These are phyloP conservation scores for Rhamnella rubrinervis DNA, from an alignment of 331 rosid genomes.

Conservation along the genomic window DNA sequence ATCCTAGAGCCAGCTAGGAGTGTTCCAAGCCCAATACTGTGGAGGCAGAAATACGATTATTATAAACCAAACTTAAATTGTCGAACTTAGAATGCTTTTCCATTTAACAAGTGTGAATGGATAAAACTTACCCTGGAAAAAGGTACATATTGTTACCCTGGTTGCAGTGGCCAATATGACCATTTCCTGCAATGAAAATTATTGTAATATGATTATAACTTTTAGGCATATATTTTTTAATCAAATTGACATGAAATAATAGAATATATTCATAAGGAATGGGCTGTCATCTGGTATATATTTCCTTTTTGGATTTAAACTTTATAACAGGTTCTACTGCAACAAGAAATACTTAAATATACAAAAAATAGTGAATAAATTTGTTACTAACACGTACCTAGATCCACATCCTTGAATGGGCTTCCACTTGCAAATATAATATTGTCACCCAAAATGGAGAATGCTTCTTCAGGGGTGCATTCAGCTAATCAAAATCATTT, in stretches of 20 bases:
- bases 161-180: constrained; percentile 88
- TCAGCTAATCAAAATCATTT: constrained; percentile 67
- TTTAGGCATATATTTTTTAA: not conserved
- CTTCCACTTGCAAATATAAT: constrained; percentile 98
- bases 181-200: constrained; percentile 59
- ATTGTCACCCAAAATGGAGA: constrained; percentile 84
- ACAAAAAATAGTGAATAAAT: not conserved
- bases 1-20: constrained; percentile 86
- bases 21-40: constrained; percentile 97
- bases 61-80: constrained; percentile 2
- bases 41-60: constrained; percentile 21
- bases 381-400: constrained; percentile 54
- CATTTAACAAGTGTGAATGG: constrained; percentile 15
- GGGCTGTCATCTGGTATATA: no score
- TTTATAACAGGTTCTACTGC: not conserved
- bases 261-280: no score
- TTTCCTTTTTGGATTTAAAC: not conserved
- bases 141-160: constrained; percentile 99
- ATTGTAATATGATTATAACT: not conserved
- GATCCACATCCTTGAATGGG: constrained; percentile 85
- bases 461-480: constrained; percentile 96
- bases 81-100: constrained; percentile 12
- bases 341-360: not conserved
- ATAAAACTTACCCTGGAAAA: constrained; percentile 85
- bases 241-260: not conserved